Conservation (phyloP, 2,329 filamentous ascomycete species). For the Plectosphaerella sp. region DNA sequence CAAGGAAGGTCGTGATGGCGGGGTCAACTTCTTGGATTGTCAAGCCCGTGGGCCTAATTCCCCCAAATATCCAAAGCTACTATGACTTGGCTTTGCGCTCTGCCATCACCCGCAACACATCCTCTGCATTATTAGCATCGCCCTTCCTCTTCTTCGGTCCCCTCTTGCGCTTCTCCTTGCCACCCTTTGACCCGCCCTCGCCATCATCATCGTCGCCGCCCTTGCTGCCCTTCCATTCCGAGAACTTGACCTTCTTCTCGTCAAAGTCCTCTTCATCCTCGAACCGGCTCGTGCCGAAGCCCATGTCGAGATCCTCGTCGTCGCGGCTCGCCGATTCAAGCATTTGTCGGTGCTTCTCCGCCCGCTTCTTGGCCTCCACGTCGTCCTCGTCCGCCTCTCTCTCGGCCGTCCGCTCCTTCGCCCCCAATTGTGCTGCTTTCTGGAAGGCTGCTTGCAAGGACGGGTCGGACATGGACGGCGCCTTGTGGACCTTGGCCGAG, state of each 20-base stretch:
- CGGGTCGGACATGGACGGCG: slow-evolving; percentile 64
- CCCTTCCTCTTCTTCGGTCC: slow-evolving; percentile 73
- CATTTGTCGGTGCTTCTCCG: slow-evolving; percentile 69
- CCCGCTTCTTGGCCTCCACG: slow-evolving; percentile 49
- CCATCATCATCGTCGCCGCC: slow-evolving; percentile 46
- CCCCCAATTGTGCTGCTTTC: slow-evolving; percentile 68
- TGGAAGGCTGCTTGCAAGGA: slow-evolving; percentile 79
- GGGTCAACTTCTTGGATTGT: no score
- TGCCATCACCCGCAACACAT: slow-evolving; percentile 78
- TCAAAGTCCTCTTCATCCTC: slow-evolving; percentile 86
- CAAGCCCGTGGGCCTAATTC: no score
- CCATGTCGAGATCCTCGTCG: slow-evolving; percentile 87
- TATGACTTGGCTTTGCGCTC: slow-evolving; percentile 31
- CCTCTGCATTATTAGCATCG: slow-evolving; percentile 71
- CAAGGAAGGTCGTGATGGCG: no score
- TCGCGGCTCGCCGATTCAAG: slow-evolving; percentile 72
- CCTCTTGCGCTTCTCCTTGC: slow-evolving; percentile 60
- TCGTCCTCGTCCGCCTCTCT: slow-evolving; percentile 33
- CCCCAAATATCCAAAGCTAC: no score
- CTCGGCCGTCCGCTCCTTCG: slow-evolving; percentile 24
- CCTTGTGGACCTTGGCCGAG: slow-evolving; percentile 45
- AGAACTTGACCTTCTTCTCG: slow-evolving; percentile 61
- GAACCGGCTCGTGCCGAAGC: slow-evolving; percentile 83
- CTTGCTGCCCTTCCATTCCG: slow-evolving; percentile 42
- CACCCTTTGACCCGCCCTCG: slow-evolving; percentile 23